Evolutionary conservation across 1,284 basidiomycete species (phyloP).

Genomic region (Leucoagaricus sp.): DNA sequence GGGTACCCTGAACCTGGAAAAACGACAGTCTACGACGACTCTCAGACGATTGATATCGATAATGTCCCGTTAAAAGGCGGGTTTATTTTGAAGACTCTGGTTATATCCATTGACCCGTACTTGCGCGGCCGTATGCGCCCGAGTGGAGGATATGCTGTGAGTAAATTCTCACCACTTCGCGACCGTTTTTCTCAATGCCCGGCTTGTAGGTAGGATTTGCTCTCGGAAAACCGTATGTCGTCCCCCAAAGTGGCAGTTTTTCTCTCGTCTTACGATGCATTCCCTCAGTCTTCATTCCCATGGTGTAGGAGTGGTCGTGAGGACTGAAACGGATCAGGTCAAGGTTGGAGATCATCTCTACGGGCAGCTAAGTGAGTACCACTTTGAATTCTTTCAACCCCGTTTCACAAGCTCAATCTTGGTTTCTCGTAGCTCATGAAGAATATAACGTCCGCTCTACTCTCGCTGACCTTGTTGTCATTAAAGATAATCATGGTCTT

Average conservation of each 20-base stretch:
- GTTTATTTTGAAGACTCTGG: slow-evolving; percentile 49
- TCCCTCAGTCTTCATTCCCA: slow-evolving; percentile 28
- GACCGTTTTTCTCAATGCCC: background rate
- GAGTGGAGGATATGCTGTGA: slow-evolving; percentile 28
- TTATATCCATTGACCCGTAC: slow-evolving; percentile 52
- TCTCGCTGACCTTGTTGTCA: slow-evolving; percentile 21
- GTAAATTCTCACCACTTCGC: slow-evolving; percentile 6
- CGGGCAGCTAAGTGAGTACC: slow-evolving; percentile 30
- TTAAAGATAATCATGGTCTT: slow-evolving; percentile 40
- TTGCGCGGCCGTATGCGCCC: slow-evolving; percentile 43
- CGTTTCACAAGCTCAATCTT: background rate
- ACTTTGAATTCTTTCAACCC: background rate
- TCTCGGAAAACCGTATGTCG: slow-evolving; percentile 39
- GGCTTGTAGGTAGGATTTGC: background rate
- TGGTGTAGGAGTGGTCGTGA: slow-evolving; percentile 45
- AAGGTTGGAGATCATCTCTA: slow-evolving; percentile 47
- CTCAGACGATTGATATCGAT: slow-evolving; percentile 51
- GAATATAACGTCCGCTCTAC: slow-evolving; percentile 29
- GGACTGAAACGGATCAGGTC: slow-evolving; percentile 40
- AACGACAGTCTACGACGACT: slow-evolving; percentile 48
- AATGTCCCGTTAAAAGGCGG: slow-evolving; percentile 51
- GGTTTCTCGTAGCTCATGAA: slow-evolving; percentile 23
- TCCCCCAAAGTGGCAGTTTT: background rate
- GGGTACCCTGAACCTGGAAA: slow-evolving; percentile 51
- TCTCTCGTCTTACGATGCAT: background rate